Percentiles rank a stretch among this genome's conserved stretches.
phyloP scores from a whole-genome alignment of 2,329 filamentous ascomycete genomes.

The Macroventuria anomochaeta region DNA sequence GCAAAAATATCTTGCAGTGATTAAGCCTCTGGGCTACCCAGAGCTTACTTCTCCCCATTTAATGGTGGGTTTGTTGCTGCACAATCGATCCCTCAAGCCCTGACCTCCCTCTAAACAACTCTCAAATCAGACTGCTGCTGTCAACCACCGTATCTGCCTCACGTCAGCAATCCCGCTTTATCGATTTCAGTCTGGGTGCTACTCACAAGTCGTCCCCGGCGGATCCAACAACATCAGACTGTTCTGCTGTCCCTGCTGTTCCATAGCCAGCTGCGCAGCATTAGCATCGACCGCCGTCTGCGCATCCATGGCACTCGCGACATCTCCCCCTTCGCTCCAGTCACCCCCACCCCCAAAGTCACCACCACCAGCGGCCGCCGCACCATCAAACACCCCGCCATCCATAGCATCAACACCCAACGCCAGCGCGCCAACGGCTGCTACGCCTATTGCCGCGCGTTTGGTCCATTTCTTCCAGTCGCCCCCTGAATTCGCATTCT shows the following conservation, averaged over 20 bases:
- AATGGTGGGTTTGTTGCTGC: too few species aligned
- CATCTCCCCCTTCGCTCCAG: background rate
- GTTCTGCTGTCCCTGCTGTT: conserved; percentile 11
- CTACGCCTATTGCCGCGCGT: conserved; percentile 16
- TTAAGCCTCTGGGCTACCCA: too few species aligned
- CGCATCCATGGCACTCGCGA: background rate
- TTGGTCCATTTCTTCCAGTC: conserved; percentile 22
- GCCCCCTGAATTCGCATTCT: too few species aligned
- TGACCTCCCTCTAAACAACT: too few species aligned
- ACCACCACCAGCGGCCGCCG: background rate
- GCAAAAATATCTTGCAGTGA: too few species aligned
- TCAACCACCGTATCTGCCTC: background rate
- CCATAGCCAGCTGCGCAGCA: conserved; percentile 2
- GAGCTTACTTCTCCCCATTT: too few species aligned
- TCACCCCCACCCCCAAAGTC: background rate
- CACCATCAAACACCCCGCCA: background rate
- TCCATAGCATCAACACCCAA: conserved; percentile 14
- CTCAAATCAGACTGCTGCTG: background rate
- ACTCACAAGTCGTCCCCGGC: conserved; percentile 17
- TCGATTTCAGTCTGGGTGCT: background rate
- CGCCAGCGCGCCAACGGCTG: conserved; percentile 14
- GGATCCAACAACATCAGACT: conserved; percentile 13
- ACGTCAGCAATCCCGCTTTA: background rate
- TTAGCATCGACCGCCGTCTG: conserved; percentile 6
- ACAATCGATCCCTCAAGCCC: too few species aligned